These are phyloP conservation scores for Purpureocillium takamizusanense DNA, from an alignment of 2,329 filamentous ascomycete species.

Conservation along the genomic window DNA sequence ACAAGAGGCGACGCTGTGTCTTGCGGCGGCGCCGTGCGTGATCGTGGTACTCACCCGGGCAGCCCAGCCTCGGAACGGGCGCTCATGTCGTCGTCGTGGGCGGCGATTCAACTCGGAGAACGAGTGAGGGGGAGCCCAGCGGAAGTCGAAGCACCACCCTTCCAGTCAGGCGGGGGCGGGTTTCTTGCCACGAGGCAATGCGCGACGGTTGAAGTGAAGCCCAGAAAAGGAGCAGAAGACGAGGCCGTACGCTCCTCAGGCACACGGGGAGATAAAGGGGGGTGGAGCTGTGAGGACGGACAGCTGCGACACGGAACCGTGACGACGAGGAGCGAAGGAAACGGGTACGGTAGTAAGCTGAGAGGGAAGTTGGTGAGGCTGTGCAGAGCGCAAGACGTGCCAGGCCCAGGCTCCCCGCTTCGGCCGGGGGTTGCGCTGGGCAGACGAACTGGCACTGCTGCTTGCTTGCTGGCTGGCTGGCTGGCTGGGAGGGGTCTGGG, in stretches of 20 bases:
- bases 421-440: too few species aligned
- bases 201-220: too few species aligned
- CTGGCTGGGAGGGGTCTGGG: too few species aligned
- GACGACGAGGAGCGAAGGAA: not conserved
- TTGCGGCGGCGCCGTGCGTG: not conserved
- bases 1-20: not conserved
- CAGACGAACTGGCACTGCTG: too few species aligned
- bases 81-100: conserved; percentile 12
- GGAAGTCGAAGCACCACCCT: not conserved
- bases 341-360: not conserved
- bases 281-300: too few species aligned
- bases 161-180: too few species aligned
- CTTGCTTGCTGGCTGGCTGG: too few species aligned
- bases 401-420: conserved; percentile 3
- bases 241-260: too few species aligned
- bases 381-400: conserved; percentile 7
- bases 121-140: not conserved
- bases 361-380: conserved; percentile 6
- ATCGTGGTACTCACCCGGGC: conserved; percentile 21
- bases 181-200: too few species aligned
- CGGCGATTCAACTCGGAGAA: conserved; percentile 4
- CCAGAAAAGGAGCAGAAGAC: too few species aligned
- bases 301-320: not conserved
- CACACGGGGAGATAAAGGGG: too few species aligned
- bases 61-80: conserved; percentile 27